phyloP scores from a whole-genome alignment of 495 filamentous ascomycete species.

The Hyaloscypha bicolor region DNA sequence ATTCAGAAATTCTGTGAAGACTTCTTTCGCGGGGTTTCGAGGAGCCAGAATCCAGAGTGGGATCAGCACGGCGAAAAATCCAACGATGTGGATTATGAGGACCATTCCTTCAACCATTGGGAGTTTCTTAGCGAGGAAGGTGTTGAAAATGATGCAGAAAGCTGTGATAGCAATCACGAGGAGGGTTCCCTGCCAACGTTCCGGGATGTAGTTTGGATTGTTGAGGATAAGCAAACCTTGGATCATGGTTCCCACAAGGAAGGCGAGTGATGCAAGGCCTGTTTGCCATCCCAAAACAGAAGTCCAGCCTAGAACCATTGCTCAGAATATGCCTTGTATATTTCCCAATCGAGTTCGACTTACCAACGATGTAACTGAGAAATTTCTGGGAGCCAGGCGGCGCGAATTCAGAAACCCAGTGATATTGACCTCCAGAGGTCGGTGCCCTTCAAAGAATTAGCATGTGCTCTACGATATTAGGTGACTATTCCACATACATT shows the following conservation, averaged over 20 bases:
- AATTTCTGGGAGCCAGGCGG: slow-evolving; percentile 54
- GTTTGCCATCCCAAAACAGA: slow-evolving; percentile 66
- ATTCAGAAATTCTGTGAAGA: slow-evolving; percentile 49
- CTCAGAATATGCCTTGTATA: background rate
- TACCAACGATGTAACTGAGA: slow-evolving; percentile 58
- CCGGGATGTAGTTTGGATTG: slow-evolving; percentile 41
- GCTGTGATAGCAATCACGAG: slow-evolving; percentile 40
- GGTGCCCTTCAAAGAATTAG: slow-evolving; percentile 33
- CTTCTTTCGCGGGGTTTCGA: slow-evolving; percentile 36
- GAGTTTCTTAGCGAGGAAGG: slow-evolving; percentile 41
- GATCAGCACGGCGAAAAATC: slow-evolving; percentile 50
- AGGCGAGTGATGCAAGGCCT: slow-evolving; percentile 53
- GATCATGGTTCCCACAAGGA: slow-evolving; percentile 46
- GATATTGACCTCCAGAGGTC: slow-evolving; percentile 53
- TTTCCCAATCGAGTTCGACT: background rate
- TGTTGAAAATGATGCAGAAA: slow-evolving; percentile 42
- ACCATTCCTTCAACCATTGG: slow-evolving; percentile 47
- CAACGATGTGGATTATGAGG: slow-evolving; percentile 41
- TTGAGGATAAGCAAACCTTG: slow-evolving; percentile 49
- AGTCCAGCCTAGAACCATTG: slow-evolving; percentile 50
- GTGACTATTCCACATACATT: slow-evolving; percentile 29
- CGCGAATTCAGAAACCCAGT: slow-evolving; percentile 64
- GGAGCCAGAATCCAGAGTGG: slow-evolving; percentile 38
- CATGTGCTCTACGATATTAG: too few relatives aligned
- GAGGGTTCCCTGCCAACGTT: slow-evolving; percentile 53